These are phyloP conservation scores for Kwoniella heveanensis DNA, from an alignment of 768 basidiomycete species.

Conservation along the genomic window DNA sequence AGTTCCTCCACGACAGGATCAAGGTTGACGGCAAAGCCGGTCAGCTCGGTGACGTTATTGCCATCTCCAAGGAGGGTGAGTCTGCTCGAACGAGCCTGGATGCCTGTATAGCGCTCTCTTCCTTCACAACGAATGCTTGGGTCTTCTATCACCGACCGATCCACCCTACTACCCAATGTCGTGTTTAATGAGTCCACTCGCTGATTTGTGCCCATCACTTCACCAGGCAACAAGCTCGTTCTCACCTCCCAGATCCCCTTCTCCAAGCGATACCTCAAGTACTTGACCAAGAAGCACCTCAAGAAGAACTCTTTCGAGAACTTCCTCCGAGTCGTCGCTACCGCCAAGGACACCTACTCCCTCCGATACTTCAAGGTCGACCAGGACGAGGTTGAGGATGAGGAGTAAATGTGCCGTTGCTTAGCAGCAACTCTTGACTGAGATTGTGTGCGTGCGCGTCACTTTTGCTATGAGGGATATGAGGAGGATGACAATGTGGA, in stretches of 20 bases:
- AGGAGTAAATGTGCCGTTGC: constrained; percentile 55
- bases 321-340: constrained; percentile 96
- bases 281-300: constrained; percentile 98
- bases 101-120: no score
- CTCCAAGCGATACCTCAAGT: constrained; percentile 95
- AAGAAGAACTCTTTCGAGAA: constrained; percentile 93
- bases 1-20: constrained; percentile 62
- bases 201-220: not conserved
- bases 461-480: not conserved
- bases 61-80: constrained; percentile 82
- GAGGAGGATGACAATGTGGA: not conserved
- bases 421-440: constrained; percentile 5
- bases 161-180: no score
- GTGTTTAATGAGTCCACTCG: no score
- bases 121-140: no score
- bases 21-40: constrained; percentile 58
- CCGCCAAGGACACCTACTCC: constrained; percentile 89
- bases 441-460: not conserved
- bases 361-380: constrained; percentile 74
- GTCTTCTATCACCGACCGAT: no score
- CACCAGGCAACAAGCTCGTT: constrained; percentile 69
- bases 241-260: constrained; percentile 84
- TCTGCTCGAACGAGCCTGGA: no score
- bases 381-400: constrained; percentile 57
- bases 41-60: constrained; percentile 68